Base-by-base conservation (phyloP, 345 rosid genomes). In the Clausena lansium region DNA sequence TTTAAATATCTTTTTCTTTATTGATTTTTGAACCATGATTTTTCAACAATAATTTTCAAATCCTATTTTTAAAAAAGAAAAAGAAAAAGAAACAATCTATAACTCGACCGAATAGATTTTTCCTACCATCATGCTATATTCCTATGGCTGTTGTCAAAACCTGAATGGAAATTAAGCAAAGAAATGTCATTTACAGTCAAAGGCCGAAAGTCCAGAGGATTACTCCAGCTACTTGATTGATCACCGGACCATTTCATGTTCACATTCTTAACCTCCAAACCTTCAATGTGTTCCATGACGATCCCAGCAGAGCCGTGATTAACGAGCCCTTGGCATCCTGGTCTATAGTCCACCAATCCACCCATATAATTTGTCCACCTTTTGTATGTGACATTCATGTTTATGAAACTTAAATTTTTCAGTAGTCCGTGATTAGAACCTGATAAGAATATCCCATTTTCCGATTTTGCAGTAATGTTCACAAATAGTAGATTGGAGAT, bases 271-370 rank as follows among this genome's bases (percentile, higher is more conserved):
- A 91, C 67, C 77, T 90, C 88, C 76, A 95, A 80, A 20, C 98
- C 98, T 71, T 91, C 81, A 32, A 95, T 87, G 79, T 93, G 85
- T 61, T 95, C 99, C 99, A 93, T 92, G 69, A 92, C 90, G 76
- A 96, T 90, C 81, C 99, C 95, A 4, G 97, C 89, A n/a, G 86
- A 76, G 77, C 84, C 76, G 79, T 92, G 98, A 17, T 87, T 85
- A 50, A 92, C 92, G 1, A 95, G 87, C 61, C 97, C 99, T 82
- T 77, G 88, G 83, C 98, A 95, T 68, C 98, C 98, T 0, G 97
- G 99, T 83, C 97, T 85, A 81, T 95, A 95, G 76, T 95, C 99
- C 22, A 82, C 92, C 81, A 88, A 77, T 58, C 97, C 97, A 2
- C 88, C 96, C 7, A 38, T 60, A 55, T 87, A 91, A 9, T 84